phyloP scores from a whole-genome alignment of 345 rosid genomes.

The Citrus hindsii region DNA sequence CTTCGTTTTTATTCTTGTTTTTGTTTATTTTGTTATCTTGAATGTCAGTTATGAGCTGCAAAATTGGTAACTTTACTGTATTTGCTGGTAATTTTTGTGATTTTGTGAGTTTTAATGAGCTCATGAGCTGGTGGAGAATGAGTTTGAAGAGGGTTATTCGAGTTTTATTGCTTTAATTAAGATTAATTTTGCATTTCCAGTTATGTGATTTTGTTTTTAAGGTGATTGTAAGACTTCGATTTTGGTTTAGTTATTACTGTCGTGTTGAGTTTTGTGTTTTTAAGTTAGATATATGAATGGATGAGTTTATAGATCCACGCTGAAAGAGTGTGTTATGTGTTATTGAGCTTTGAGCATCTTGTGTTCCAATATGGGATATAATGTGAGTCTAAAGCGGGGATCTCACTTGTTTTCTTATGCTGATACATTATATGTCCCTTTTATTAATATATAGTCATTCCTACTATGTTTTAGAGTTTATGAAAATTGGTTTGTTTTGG shows the following conservation, averaged over 20 bases:
- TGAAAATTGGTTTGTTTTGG: not conserved
- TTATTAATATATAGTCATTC: not conserved
- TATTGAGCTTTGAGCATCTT: constrained; percentile 15
- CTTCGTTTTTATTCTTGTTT: not conserved
- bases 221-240: constrained; percentile 16
- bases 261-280: constrained; percentile 17
- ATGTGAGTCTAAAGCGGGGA: constrained; percentile 12
- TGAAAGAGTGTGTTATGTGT: constrained; percentile 16
- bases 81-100: not conserved
- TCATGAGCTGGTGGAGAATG: constrained; percentile 3
- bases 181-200: constrained; percentile 9
- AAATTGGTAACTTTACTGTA: constrained; percentile 23
- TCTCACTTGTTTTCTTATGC: constrained; percentile 14
- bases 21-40: not conserved
- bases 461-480: not conserved
- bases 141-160: constrained; percentile 3
- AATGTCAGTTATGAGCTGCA: constrained; percentile 20
- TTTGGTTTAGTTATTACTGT: constrained; percentile 10
- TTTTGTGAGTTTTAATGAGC: not conserved
- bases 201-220: constrained; percentile 5
- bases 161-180: not conserved
- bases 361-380: constrained; percentile 6
- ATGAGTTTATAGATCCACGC: constrained; percentile 30
- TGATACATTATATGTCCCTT: not conserved
- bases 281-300: constrained; percentile 12